Evolutionary conservation across 2,329 filamentous ascomycete species (phyloP).

Genomic region (Berkeleyomyces basicola): DNA sequence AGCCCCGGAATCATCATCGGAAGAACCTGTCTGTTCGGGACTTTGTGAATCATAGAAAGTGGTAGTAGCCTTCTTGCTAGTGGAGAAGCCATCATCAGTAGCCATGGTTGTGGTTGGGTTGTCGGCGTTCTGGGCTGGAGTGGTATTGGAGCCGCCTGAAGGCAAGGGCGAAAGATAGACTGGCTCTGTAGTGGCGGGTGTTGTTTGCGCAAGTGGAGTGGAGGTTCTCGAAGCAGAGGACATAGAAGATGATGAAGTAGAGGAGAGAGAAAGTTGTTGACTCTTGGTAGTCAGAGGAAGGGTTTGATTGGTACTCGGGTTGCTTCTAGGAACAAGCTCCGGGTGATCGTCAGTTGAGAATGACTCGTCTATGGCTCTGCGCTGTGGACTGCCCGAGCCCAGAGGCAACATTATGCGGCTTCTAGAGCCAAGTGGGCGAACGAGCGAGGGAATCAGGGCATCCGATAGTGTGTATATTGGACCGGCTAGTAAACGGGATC

Average conservation of each 20-base stretch:
- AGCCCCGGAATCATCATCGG: background rate
- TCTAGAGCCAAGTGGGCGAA: background rate
- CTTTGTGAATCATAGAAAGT: background rate
- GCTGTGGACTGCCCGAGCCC: background rate
- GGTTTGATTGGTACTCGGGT: background rate
- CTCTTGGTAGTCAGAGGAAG: background rate
- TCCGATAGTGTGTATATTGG: background rate
- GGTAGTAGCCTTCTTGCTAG: background rate
- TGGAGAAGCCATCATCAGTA: background rate
- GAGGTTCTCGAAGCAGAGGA: background rate
- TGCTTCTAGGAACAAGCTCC: background rate
- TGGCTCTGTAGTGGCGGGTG: background rate
- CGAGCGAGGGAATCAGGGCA: background rate
- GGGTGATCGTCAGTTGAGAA: background rate
- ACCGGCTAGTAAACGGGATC: background rate
- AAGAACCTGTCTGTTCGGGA: background rate
- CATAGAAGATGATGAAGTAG: background rate
- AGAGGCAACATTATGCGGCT: background rate
- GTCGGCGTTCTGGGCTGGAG: background rate
- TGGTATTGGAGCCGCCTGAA: background rate
- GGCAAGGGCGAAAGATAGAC: background rate
- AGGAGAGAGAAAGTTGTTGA: background rate
- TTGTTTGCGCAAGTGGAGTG: background rate
- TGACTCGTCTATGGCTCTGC: background rate
- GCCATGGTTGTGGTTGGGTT: background rate